A percentile compares a stretch with the other conserved stretches of the same genome.
phyloP scores from a whole-genome alignment of 1,284 basidiomycete species.

The Ganoderma sinense region DNA sequence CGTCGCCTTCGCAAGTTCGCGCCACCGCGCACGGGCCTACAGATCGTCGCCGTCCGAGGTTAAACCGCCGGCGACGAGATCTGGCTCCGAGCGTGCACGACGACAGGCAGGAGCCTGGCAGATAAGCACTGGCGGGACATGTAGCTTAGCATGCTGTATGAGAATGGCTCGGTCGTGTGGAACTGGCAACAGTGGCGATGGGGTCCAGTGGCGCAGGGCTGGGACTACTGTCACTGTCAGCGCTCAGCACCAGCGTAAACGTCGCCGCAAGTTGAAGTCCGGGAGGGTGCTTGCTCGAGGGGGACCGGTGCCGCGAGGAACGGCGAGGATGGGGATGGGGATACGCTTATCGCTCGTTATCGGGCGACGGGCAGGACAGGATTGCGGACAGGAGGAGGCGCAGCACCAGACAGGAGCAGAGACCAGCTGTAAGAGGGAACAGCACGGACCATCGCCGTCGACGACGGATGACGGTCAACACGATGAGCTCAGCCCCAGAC shows the following conservation, averaged over 20 bases:
- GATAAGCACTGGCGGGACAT: too few relatives aligned
- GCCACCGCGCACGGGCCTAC: not conserved
- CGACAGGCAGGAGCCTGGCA: not conserved
- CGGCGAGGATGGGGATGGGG: too few relatives aligned
- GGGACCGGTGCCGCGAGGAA: too few relatives aligned
- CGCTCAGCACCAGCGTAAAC: too few relatives aligned
- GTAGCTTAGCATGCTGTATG: too few relatives aligned
- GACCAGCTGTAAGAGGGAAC: not conserved
- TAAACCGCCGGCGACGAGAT: not conserved
- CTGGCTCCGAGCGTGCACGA: not conserved
- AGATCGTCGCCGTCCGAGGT: conserved; percentile 4
- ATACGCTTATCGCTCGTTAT: not conserved
- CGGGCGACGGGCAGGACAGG: not conserved
- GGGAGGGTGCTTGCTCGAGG: too few relatives aligned
- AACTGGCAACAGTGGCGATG: not conserved
- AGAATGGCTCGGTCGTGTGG: not conserved
- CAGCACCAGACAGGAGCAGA: not conserved
- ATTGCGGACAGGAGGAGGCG: not conserved
- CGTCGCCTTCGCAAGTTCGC: not conserved
- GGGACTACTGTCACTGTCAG: not conserved
- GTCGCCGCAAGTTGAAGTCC: not conserved
- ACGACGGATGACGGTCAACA: not conserved
- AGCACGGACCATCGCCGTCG: not conserved
- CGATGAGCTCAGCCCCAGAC: conserved; percentile 2
- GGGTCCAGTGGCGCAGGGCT: not conserved